Base-by-base conservation (phyloP, 2,329 filamentous ascomycete genomes). In the Beauveria scarabaeidicola region DNA sequence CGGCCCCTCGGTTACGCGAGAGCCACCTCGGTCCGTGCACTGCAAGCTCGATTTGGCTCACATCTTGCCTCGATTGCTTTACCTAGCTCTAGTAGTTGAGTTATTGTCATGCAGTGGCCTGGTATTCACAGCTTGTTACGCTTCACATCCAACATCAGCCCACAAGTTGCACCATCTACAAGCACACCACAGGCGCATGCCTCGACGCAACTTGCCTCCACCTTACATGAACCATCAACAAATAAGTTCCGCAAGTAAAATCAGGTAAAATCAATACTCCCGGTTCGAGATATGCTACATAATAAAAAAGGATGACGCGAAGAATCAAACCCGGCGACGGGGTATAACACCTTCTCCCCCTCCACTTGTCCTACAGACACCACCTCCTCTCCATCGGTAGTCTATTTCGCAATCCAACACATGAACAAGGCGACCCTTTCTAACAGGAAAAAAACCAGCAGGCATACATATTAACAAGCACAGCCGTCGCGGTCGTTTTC, bases 401-500 rank as follows among this genome's bases (percentile, higher is more conserved):
- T 60, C 58, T 56, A 60, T 56, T 44, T 36, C 43, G 15, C 19
- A 43, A 56, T 25, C 43, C 48, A 50, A 21, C 44, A 50, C 32
- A 57, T 40, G 38, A 59, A 38, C 17, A 21, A 40, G 36, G 50
- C 19, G 15, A 11, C 29, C 43, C 4, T 23, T 46, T 56, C 36
- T 27, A 47, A 21, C 41, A 23, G 41, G 46, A 32, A 46, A 41
- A 38, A 15, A 7, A 32, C 36, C n/a, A 36, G 36, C 8, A 4
- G 15, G 25, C 21, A 15, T 15, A 38, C 62, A 36, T 51, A 62
- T 82, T 82, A 99, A 79, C 94, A 99, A 68, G 92, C 86, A 75
- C 94, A 99, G 60, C 92, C 91, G 69, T 96, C 91, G 68, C 90
- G 86, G 69, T 95, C 90, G 73, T 91, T 91, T 76, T 96, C 92